phyloP scores from a whole-genome alignment of 371 early-diverging fungal species.

The Funneliformis caledonium region DNA sequence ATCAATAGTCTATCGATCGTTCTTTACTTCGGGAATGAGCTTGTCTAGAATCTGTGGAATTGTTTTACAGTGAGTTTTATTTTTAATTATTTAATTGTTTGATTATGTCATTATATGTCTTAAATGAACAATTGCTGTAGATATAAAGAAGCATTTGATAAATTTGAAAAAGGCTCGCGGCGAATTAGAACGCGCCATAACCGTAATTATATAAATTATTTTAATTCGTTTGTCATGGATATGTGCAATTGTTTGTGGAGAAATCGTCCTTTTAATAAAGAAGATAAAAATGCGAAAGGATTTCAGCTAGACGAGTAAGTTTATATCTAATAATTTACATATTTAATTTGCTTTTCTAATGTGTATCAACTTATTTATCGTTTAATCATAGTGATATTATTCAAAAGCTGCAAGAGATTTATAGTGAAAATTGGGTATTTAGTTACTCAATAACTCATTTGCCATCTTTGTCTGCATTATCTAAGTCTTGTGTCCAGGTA shows the following conservation, averaged over 20 bases:
- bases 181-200: conserved; percentile 50
- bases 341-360: not conserved
- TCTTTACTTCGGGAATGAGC: conserved; percentile 60
- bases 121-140: conserved; percentile 4
- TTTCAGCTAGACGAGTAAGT: conserved; percentile 56
- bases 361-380: not conserved
- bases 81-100: conserved; percentile 40
- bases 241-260: conserved; percentile 63
- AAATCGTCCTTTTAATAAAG: conserved; percentile 51
- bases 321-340: not conserved
- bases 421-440: not conserved
- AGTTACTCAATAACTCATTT: conserved; percentile 24
- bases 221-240: conserved; percentile 65
- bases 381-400: conserved; percentile 24
- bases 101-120: conserved; percentile 41
- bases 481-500: conserved; percentile 13
- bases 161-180: conserved; percentile 45
- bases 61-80: conserved; percentile 48
- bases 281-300: conserved; percentile 48
- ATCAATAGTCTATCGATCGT: conserved; percentile 56
- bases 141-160: conserved; percentile 53
- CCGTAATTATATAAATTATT: conserved; percentile 54
- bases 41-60: conserved; percentile 63
- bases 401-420: conserved; percentile 1
- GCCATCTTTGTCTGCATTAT: conserved; percentile 3